Conservation (phyloP, 2,329 filamentous ascomycete species). For the Thermothelomyces thermophilus region DNA sequence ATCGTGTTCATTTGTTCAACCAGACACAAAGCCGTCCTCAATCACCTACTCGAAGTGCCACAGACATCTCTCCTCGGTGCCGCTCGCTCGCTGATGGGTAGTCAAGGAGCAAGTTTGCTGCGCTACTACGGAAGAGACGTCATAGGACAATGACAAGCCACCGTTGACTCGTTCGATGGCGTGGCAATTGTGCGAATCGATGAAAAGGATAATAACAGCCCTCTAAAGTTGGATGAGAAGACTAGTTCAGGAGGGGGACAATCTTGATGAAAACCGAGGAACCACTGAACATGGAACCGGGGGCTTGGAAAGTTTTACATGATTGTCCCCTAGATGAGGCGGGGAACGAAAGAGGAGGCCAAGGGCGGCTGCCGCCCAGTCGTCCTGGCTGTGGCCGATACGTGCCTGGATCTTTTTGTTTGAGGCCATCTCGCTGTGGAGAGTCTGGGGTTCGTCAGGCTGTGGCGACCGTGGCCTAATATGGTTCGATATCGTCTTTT, state of each 20-base stretch:
- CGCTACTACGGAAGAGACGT: not conserved
- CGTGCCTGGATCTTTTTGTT: constrained; percentile 11
- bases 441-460: constrained; percentile 3
- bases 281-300: not conserved
- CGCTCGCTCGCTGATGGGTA: too few relatives aligned
- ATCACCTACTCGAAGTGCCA: constrained; percentile 3
- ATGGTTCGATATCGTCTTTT: not conserved
- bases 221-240: not conserved
- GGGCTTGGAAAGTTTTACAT: constrained; percentile 2
- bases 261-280: not conserved
- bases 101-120: not conserved
- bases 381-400: not conserved
- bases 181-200: not conserved
- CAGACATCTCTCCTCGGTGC: not conserved
- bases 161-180: not conserved
- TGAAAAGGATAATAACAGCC: not conserved
- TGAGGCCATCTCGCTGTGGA: constrained; percentile 7
- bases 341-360: not conserved
- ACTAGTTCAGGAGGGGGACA: too few relatives aligned
- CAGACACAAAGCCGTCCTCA: too few relatives aligned
- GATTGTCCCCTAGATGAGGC: not conserved
- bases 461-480: too few relatives aligned
- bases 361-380: not conserved
- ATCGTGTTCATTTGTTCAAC: too few relatives aligned
- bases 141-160: not conserved